phyloP scores from a whole-genome alignment of 371 early-diverging fungal genomes.

The Mortierella polycephala region DNA sequence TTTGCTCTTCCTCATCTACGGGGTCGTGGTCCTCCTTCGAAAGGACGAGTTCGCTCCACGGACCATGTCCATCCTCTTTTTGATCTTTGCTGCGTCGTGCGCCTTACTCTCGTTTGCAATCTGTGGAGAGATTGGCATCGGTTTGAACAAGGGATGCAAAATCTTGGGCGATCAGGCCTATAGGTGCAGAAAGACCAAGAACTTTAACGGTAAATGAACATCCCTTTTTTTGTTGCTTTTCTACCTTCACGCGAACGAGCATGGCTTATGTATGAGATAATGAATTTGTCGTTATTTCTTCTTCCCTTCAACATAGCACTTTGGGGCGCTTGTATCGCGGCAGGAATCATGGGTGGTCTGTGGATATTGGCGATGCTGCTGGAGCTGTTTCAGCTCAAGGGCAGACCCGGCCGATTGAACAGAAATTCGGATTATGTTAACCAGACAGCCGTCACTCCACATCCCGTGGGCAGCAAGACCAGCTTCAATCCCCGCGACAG shows the following conservation, averaged over 20 bases:
- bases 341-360: slow-evolving; percentile 38
- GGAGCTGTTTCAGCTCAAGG: slow-evolving; percentile 35
- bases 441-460: slow-evolving; percentile 10
- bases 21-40: slow-evolving; percentile 2
- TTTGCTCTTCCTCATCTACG: slow-evolving; percentile 11
- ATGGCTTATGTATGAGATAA: too few relatives aligned
- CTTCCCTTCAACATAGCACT: slow-evolving; percentile 13
- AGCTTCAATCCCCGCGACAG: slow-evolving; percentile 9
- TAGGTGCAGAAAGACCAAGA: slow-evolving; percentile 14
- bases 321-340: slow-evolving; percentile 32
- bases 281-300: background rate
- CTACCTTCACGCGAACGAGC: background rate
- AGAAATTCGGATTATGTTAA: slow-evolving; percentile 3
- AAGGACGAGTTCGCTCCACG: slow-evolving; percentile 18
- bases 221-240: background rate
- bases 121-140: slow-evolving; percentile 42
- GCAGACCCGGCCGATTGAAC: background rate
- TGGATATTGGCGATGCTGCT: slow-evolving; percentile 17
- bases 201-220: slow-evolving; percentile 20
- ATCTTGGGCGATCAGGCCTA: slow-evolving; percentile 1
- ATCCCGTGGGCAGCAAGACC: background rate
- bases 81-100: background rate
- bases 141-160: slow-evolving; percentile 36
- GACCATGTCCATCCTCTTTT: slow-evolving; percentile 3
- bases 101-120: slow-evolving; percentile 34